Evolutionary conservation across 495 filamentous ascomycete species (phyloP).

Genomic region (Rhypophila decipiens): DNA sequence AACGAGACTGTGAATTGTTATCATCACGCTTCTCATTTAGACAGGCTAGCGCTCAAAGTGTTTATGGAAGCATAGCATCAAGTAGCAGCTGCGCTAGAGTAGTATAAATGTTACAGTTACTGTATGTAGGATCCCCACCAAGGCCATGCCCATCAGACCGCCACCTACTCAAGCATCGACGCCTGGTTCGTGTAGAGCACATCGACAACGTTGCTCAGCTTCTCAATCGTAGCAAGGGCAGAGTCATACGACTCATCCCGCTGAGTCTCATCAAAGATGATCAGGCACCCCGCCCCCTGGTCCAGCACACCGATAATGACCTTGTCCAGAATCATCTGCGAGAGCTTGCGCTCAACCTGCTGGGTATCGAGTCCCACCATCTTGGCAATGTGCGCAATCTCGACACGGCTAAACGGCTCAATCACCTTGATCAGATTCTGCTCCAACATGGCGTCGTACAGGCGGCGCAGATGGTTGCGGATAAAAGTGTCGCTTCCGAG

Average conservation of each 20-base stretch:
- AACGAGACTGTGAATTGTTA: too few relatives aligned
- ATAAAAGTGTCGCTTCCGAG: constrained; percentile 91
- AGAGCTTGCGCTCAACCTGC: constrained; percentile 95
- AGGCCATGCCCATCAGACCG: neutral
- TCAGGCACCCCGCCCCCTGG: constrained; percentile 94
- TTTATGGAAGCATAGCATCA: too few relatives aligned
- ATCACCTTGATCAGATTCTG: constrained; percentile 99
- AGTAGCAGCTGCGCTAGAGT: too few relatives aligned
- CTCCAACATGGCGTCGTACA: constrained; percentile 98
- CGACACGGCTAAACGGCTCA: constrained; percentile 93
- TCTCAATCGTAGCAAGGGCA: constrained; percentile 90
- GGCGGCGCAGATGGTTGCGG: constrained; percentile 82
- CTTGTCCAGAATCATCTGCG: constrained; percentile 99
- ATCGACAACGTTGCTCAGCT: constrained; percentile 95
- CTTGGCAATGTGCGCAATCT: constrained; percentile 93
- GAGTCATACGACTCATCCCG: constrained; percentile 91
- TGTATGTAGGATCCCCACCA: neutral
- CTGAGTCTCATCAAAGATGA: constrained; percentile 92
- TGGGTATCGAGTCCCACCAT: constrained; percentile 93
- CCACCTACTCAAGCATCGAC: constrained; percentile 74
- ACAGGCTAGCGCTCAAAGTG: too few relatives aligned
- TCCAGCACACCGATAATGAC: constrained; percentile 96
- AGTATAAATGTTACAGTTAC: constrained; percentile 5
- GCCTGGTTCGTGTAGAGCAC: constrained; percentile 97
- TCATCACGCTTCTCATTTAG: too few relatives aligned